phyloP scores from a whole-genome alignment of 2,329 filamentous ascomycete genomes.

The Neophaeococcomyces mojaviensis region DNA sequence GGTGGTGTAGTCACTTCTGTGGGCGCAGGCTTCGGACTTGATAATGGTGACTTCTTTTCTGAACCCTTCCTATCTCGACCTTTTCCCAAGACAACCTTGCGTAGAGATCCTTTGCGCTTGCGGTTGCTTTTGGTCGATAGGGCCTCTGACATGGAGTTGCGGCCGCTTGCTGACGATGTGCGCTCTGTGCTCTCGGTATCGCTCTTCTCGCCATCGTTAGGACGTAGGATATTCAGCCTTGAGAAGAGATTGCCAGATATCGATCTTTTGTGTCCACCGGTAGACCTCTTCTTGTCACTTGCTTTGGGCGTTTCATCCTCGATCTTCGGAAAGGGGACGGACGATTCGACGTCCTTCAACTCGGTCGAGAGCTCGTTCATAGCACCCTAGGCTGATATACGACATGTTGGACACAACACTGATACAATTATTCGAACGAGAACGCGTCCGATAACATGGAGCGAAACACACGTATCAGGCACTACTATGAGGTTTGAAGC shows the following conservation, averaged over 20 bases:
- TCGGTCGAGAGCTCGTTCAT: conserved; percentile 19
- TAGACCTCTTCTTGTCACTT: conserved; percentile 16
- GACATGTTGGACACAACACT: conserved; percentile 1
- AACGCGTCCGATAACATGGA: too few relatives aligned
- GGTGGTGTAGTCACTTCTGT: conserved; percentile 7
- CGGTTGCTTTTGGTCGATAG: conserved; percentile 47
- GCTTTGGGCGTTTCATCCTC: conserved; percentile 15
- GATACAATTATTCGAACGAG: too few relatives aligned
- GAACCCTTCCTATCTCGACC: conserved; percentile 54
- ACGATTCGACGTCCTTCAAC: conserved; percentile 10
- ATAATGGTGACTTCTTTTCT: conserved; percentile 38
- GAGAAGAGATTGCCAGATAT: conserved; percentile 60
- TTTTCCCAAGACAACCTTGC: conserved; percentile 76
- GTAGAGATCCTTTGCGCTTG: conserved; percentile 72
- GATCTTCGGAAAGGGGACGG: conserved; percentile 18
- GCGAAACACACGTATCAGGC: too few relatives aligned
- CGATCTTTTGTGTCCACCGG: conserved; percentile 42
- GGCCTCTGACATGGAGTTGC: conserved; percentile 42
- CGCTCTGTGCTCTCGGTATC: conserved; percentile 19
- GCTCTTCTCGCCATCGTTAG: conserved; percentile 31
- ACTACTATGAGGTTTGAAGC: too few relatives aligned
- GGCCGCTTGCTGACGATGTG: conserved; percentile 22
- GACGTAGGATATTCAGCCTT: conserved; percentile 61
- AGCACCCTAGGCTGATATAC: conserved; percentile 2
- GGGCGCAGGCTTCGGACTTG: conserved; percentile 23